These are phyloP conservation scores for Aquilaria malaccensis DNA, from an alignment of 345 rosid genomes.

Conservation along the genomic window DNA sequence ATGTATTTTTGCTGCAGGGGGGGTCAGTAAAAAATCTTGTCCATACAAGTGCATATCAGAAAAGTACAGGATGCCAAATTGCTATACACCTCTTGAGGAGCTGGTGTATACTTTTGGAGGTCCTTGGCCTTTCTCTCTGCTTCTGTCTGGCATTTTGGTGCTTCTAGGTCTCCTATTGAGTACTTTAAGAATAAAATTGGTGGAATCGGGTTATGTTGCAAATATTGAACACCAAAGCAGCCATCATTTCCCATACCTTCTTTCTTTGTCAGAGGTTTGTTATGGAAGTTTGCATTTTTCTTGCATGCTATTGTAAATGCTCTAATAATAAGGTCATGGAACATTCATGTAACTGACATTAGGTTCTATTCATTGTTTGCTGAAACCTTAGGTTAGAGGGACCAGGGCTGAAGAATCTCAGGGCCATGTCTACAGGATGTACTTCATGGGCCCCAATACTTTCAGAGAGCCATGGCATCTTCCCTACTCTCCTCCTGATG, in stretches of 20 bases:
- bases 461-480: slow-evolving; percentile 99
- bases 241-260: slow-evolving; percentile 76
- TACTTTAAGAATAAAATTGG: slow-evolving; percentile 62
- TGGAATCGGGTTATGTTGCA: slow-evolving; percentile 51
- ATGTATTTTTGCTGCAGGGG: slow-evolving; percentile 49
- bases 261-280: slow-evolving; percentile 84
- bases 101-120: slow-evolving; percentile 90
- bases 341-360: slow-evolving; percentile 8
- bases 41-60: slow-evolving; percentile 89
- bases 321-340: slow-evolving; percentile 1
- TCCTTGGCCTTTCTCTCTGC: slow-evolving; percentile 72
- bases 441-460: slow-evolving; percentile 95
- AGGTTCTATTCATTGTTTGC: slow-evolving; percentile 14
- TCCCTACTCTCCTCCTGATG: slow-evolving; percentile 87
- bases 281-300: slow-evolving; percentile 8
- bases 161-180: slow-evolving; percentile 65
- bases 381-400: slow-evolving; percentile 65
- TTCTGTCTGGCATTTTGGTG: slow-evolving; percentile 59
- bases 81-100: slow-evolving; percentile 96
- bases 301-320: slow-evolving; percentile 9
- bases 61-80: slow-evolving; percentile 92
- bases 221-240: slow-evolving; percentile 52
- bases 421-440: slow-evolving; percentile 91
- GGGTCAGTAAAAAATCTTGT: slow-evolving; percentile 59
- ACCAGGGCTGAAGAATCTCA: slow-evolving; percentile 91